Conservation (phyloP, 331 rosid genomes). For the Spiraea crenata region DNA sequence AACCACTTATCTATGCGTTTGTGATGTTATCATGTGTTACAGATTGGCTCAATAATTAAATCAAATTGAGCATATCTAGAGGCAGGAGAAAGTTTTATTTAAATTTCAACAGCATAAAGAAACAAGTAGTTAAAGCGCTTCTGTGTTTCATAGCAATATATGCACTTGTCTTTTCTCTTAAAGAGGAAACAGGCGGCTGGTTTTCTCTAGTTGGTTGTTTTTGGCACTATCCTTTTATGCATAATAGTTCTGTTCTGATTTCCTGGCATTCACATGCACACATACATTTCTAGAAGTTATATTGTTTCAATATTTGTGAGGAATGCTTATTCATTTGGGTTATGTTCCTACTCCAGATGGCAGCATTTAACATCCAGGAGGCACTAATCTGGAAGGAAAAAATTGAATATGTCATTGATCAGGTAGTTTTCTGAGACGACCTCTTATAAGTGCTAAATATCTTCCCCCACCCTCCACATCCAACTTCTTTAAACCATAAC, state of each 20-base stretch:
- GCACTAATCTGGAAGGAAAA: slow-evolving; percentile 94
- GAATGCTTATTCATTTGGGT: background rate
- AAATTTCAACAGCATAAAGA: background rate
- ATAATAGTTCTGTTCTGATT: background rate
- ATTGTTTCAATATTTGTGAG: background rate
- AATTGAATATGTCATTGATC: slow-evolving; percentile 89
- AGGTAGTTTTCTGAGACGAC: slow-evolving; percentile 44
- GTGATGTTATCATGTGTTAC: background rate
- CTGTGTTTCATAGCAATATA: background rate
- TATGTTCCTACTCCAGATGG: slow-evolving; percentile 69
- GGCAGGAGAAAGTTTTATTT: background rate
- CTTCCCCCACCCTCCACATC: slow-evolving; percentile 3
- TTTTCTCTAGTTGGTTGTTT: background rate
- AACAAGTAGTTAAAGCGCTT: background rate
- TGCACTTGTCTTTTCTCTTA: background rate
- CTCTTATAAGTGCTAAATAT: background rate
- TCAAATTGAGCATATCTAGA: background rate
- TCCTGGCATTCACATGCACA: background rate
- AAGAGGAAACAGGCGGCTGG: background rate
- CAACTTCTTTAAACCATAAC: background rate
- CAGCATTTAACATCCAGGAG: slow-evolving; percentile 99
- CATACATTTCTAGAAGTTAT: background rate
- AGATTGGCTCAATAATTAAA: background rate
- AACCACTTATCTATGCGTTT: background rate
- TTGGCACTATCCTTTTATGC: background rate